Evolutionary conservation across 768 basidiomycete species (phyloP).

Genomic region (Fomitopsis pulvina): DNA sequence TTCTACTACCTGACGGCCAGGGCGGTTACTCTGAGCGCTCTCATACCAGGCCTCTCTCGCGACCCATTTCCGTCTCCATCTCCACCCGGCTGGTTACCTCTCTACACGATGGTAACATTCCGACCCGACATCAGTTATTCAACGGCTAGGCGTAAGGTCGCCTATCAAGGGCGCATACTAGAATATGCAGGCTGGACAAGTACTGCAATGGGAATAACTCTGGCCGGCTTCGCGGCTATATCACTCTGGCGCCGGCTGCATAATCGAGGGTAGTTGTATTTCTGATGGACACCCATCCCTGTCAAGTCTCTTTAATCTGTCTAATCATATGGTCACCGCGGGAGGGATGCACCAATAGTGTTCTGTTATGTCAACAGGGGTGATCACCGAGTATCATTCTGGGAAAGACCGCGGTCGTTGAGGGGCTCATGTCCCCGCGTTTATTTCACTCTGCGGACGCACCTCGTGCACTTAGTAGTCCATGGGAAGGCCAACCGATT

Average conservation of each 20-base stretch:
- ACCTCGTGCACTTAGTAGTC: not conserved
- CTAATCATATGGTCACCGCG: not conserved
- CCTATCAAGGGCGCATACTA: conserved; percentile 62
- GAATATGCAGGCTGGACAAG: conserved; percentile 42
- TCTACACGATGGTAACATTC: conserved; percentile 98
- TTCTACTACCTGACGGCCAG: conserved; percentile 56
- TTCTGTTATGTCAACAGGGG: conserved; percentile 1
- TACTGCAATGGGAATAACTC: conserved; percentile 36
- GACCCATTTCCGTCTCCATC: conserved; percentile 30
- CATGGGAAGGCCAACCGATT: not conserved
- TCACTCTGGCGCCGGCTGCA: conserved; percentile 22
- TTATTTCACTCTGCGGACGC: not conserved
- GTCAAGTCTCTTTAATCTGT: not conserved
- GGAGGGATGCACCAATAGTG: not conserved
- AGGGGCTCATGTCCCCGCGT: not conserved
- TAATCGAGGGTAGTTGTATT: conserved; percentile 26
- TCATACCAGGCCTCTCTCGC: conserved; percentile 29
- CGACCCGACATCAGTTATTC: conserved; percentile 92
- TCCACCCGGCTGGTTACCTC: conserved; percentile 80
- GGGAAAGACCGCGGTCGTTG: not conserved
- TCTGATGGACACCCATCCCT: conserved; percentile 21
- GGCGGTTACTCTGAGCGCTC: conserved; percentile 38
- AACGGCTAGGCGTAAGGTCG: conserved; percentile 65
- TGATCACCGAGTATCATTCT: not conserved
- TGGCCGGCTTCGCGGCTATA: conserved; percentile 31